A percentile compares a stretch with the other conserved stretches of the same genome.
These are phyloP conservation scores for Lantana camara DNA, from an alignment of 257 asterid species.

Conservation along the genomic window DNA sequence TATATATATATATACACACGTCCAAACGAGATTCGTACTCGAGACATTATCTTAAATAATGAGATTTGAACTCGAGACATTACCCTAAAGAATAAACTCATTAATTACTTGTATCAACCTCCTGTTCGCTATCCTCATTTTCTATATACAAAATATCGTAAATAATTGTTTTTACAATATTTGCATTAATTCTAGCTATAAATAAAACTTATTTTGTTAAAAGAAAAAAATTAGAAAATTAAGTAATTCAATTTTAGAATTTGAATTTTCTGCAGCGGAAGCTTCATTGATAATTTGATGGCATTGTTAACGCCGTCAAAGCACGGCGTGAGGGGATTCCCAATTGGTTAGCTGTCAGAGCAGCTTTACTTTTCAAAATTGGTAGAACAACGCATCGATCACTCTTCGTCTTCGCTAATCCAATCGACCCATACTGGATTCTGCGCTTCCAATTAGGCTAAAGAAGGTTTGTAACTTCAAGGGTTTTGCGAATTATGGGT, in stretches of 20 bases:
- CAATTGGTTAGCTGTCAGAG: constrained; percentile 5
- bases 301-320: neutral
- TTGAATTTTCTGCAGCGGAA: neutral
- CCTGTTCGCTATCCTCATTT: no score
- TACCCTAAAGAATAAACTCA: no score
- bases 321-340: constrained; percentile 4
- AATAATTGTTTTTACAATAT: no score
- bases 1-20: no score
- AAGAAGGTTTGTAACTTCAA: neutral
- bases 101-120: no score
- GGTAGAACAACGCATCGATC: neutral
- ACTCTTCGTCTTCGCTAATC: neutral
- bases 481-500: neutral
- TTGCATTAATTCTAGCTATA: no score
- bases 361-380: constrained; percentile 27
- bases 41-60: no score
- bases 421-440: neutral
- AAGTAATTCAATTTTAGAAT: neutral
- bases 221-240: no score
- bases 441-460: constrained; percentile 12
- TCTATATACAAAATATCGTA: no score
- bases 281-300: neutral
- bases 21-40: no score
- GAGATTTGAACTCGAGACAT: no score
- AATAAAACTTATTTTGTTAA: no score